Base-by-base conservation (phyloP, 1,284 basidiomycete genomes). In the Naganishia sp. region DNA sequence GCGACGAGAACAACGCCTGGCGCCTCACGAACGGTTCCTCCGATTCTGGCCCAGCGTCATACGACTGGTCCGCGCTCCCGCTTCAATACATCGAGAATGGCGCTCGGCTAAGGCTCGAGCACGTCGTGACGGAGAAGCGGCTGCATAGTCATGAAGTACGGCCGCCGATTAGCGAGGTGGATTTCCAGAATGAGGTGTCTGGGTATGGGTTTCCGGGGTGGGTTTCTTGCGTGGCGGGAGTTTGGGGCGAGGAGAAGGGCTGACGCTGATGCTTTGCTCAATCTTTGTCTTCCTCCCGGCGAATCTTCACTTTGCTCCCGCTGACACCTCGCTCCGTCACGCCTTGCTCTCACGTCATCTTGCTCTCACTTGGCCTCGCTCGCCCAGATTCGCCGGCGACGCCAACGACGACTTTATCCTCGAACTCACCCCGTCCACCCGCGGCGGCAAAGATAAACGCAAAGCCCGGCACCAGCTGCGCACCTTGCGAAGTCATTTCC, bases 121-220 rank as follows among this genome's bases (percentile, higher is more conserved):
- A 99, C 80, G 81, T 87, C 52, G 65, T 82, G 28, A 95, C 94
- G 0, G 85, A 90, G 71, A 95, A 93, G 79, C 86, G 88, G 62
- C 85, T 99, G 5, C 96, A 99, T 82, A 94, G 91, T 55, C 96
- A 99, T 80, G 94, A 97, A 72, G 81, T 90, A 71, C 88, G 95
- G 45, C 92, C 96, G 3, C 94, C 94, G 17, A 87, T 99, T n/a
- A 94, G 91, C 54, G 95, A 99, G 67, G 93, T 96, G 63, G 96
- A 99, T 72, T 99, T 97, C 83, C 96, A 99, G 82, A 95, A 98
- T 75, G 96, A 99, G 77, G 94, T 98, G 0, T 95, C 94, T 1
- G 93, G 83, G 0, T 99, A 99, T 74, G 96, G 96, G 3, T 88
- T 91, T 81, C 81, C 87, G 1, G 89, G 87, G n/a, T 96, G 46